Evolutionary conservation across 129 eudicot genomes (phyloP).

Genomic region (Escallonia rubra): DNA sequence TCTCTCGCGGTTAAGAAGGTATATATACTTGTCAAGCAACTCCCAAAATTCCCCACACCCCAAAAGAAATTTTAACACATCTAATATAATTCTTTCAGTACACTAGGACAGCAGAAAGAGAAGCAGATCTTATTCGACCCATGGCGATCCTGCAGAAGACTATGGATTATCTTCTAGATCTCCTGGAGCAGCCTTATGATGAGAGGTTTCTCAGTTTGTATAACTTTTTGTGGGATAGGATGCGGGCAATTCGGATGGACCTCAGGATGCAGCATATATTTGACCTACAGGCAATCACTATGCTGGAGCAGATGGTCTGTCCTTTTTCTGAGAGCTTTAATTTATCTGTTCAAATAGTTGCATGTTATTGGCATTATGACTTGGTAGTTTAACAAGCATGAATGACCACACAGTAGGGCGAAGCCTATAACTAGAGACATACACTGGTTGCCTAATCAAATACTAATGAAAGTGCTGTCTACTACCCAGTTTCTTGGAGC

Average conservation of each 20-base stretch:
- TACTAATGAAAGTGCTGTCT: too few species aligned
- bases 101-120: slow-evolving; percentile 97
- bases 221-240: slow-evolving; percentile 96
- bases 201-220: slow-evolving; percentile 80
- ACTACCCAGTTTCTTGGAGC: too few species aligned
- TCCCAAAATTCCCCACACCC: not conserved
- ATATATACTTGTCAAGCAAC: slow-evolving; percentile 8
- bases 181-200: slow-evolving; percentile 75
- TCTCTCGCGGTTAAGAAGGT: slow-evolving; percentile 95
- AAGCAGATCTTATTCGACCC: slow-evolving; percentile 86
- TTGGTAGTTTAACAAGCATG: not conserved
- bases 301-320: slow-evolving; percentile 98
- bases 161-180: slow-evolving; percentile 71
- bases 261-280: slow-evolving; percentile 98
- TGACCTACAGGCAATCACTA: slow-evolving; percentile 61
- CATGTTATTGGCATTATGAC: not conserved
- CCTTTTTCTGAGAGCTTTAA: not conserved
- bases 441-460: too few species aligned
- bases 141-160: slow-evolving; percentile 86
- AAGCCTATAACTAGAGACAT: too few species aligned
- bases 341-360: not conserved
- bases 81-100: slow-evolving; percentile 48
- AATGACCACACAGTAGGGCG: too few species aligned
- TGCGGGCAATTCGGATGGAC: slow-evolving; percentile 98
- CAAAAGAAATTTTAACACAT: not conserved